Base-by-base conservation (phyloP, 75 land plant genomes). In the Ceratopteris richardii region DNA sequence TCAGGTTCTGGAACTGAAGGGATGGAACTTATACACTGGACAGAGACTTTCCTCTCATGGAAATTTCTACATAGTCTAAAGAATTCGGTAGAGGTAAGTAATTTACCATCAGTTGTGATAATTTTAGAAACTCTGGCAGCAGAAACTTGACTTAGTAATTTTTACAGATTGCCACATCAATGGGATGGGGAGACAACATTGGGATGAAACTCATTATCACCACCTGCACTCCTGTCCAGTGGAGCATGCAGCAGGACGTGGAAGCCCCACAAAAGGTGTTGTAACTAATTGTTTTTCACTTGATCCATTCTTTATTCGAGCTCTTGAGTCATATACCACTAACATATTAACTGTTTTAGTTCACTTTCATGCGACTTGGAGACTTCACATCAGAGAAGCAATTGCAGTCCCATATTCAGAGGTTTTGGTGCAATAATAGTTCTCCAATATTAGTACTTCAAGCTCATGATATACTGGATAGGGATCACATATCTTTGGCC, bases 321-420 rank as follows among this genome's bases (percentile, higher is more conserved):
- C n/a, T n/a, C n/a, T n/a, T n/a, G n/a, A n/a, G n/a, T n/a, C n/a
- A n/a, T n/a, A n/a, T n/a, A n/a, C n/a, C n/a, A n/a, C n/a, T n/a
- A n/a, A n/a, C n/a, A n/a, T 57, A 6, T 21, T 13, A 30, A 1
- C 16, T 57, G 37, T 31, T 31, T 28, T 58, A 66, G 68, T 57
- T 44, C 14, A 57, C 54, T 41, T 42, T 55, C 26, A 58, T 42
- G 52, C 56, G 57, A 58, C 60, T 66, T 18, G 68, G 68, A 18
- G 68, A 66, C 37, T 66, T 66, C 50, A 56, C 68, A 23, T 56
- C 60, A 12, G 60, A 66, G 57, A 56, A 51, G 68, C 68, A 66
- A 44, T 46, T 66, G 28, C 60, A 66, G 29, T 14, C 36, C 17
- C 68, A 66, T 50, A 66, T 66, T 43, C 68, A 66, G 25, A 25